Conservation (phyloP, 805 yeast species). For the Huiozyma naganishii region DNA sequence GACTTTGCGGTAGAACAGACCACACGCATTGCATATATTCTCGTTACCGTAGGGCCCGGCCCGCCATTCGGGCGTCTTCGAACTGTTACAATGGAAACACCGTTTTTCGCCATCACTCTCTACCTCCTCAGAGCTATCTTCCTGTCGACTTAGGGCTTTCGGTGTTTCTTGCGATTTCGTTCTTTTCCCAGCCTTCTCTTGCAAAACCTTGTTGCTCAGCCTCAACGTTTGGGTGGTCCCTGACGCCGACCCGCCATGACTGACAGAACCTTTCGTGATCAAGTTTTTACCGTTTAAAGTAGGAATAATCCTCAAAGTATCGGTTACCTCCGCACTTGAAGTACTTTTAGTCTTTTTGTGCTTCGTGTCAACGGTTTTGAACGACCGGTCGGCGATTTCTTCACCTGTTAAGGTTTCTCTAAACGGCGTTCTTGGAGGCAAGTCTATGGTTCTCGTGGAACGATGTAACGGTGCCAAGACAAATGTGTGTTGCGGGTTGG, state of each 20-base stretch:
- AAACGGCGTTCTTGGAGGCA: too few species aligned
- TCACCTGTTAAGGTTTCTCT: too few species aligned
- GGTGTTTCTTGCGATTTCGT: background rate
- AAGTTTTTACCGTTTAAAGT: background rate
- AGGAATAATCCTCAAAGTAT: background rate
- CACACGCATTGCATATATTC: conserved; percentile 88
- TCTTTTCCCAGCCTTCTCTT: background rate
- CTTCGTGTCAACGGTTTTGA: too few species aligned
- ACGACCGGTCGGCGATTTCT: too few species aligned
- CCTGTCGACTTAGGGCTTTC: background rate
- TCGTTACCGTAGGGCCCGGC: conserved; percentile 77
- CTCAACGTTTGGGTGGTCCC: conserved; percentile 1
- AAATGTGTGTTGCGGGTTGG: too few species aligned
- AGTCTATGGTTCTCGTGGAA: too few species aligned
- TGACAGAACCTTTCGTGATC: background rate
- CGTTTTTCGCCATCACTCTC: background rate
- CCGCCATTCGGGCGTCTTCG: conserved; percentile 81
- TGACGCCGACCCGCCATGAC: background rate
- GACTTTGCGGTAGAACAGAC: conserved; percentile 59
- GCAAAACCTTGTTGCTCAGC: background rate
- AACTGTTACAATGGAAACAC: conserved; percentile 4
- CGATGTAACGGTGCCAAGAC: too few species aligned
- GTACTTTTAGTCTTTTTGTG: background rate
- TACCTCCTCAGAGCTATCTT: background rate
- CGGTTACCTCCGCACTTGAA: background rate